A percentile compares a stretch with the other conserved stretches of the same genome.
Evolutionary conservation across 1,284 basidiomycete genomes (phyloP).

Genomic region (Cutaneotrichosporon sp.): DNA sequence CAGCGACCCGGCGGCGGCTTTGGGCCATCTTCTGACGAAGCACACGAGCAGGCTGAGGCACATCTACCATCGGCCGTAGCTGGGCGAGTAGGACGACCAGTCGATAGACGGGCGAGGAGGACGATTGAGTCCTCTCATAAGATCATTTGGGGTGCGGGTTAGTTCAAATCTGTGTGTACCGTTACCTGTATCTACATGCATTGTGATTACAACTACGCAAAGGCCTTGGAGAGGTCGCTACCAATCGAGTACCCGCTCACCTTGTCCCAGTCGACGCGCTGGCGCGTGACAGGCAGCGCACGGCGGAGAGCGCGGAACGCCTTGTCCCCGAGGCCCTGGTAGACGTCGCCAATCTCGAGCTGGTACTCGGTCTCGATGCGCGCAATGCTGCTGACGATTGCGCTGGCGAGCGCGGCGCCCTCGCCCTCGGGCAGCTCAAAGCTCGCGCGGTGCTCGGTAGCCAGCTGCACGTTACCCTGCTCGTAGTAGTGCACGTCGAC

Average conservation of each 20-base stretch:
- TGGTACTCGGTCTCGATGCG: slow-evolving; percentile 81
- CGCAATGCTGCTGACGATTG: slow-evolving; percentile 69
- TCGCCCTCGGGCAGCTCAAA: slow-evolving; percentile 63
- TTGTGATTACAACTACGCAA: slow-evolving; percentile 8
- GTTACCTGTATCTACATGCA: neutral
- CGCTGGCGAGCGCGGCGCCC: slow-evolving; percentile 60
- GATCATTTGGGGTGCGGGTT: too few relatives aligned
- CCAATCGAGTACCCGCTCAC: slow-evolving; percentile 82
- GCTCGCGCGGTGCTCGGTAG: slow-evolving; percentile 68
- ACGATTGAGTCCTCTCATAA: too few relatives aligned
- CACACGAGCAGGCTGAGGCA: neutral
- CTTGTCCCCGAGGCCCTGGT: slow-evolving; percentile 83
- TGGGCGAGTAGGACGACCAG: too few relatives aligned
- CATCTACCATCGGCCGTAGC: too few relatives aligned
- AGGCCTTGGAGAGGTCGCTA: slow-evolving; percentile 65
- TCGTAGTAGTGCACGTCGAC: slow-evolving; percentile 95
- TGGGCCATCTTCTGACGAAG: neutral
- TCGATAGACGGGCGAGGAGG: too few relatives aligned
- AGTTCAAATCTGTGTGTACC: neutral
- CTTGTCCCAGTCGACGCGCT: slow-evolving; percentile 93
- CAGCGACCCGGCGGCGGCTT: neutral
- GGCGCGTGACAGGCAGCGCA: slow-evolving; percentile 85
- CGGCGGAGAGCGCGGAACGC: slow-evolving; percentile 81
- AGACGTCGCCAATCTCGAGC: slow-evolving; percentile 71
- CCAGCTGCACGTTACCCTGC: slow-evolving; percentile 91